Evolutionary conservation across 2,329 filamentous ascomycete species (phyloP).

Genomic region (Fusarium buharicum): DNA sequence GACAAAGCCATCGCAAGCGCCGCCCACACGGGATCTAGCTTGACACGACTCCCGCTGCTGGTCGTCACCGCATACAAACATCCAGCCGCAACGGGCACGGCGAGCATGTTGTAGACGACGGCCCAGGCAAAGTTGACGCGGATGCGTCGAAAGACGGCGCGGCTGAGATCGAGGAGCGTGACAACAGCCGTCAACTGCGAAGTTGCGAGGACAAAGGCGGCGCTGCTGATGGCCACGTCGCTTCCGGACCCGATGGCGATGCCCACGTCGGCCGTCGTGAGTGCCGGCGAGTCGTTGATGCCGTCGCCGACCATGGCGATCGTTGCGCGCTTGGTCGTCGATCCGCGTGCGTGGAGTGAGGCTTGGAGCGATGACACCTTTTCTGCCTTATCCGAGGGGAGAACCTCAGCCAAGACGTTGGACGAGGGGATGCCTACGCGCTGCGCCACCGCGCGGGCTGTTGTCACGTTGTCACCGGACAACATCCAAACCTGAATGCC

Average conservation of each 20-base stretch:
- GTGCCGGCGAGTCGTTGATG: conserved; percentile 87
- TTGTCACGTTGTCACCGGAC: conserved; percentile 89
- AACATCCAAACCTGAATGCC: conserved; percentile 89
- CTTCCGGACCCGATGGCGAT: conserved; percentile 86
- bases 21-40: conserved; percentile 85
- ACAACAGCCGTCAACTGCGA: conserved; percentile 76
- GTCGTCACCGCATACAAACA: conserved; percentile 72
- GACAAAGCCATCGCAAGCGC: conserved; percentile 92
- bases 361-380: conserved; percentile 73
- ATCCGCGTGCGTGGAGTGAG: conserved; percentile 54
- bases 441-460: conserved; percentile 80
- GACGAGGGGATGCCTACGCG: conserved; percentile 76
- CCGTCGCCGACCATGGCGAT: conserved; percentile 91
- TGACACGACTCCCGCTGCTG: conserved; percentile 63
- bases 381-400: conserved; percentile 83
- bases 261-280: conserved; percentile 82
- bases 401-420: conserved; percentile 87
- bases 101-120: conserved; percentile 80
- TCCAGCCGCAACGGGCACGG: conserved; percentile 83
- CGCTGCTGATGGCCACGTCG: conserved; percentile 83
- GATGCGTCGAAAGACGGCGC: conserved; percentile 78
- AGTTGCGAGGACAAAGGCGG: conserved; percentile 83
- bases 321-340: conserved; percentile 55
- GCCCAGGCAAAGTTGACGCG: conserved; percentile 90
- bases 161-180: conserved; percentile 76